phyloP scores from a whole-genome alignment of 306 rosid genomes.

The cucumber (Cucumis sativus) region Cucumber_9930_V3 NC_026657.2:34386001-34386500 shows the following conservation, averaged over 20 bases:
- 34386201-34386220: not conserved
- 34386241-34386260: not conserved
- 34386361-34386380: not conserved
- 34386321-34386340: not conserved
- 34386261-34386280: not conserved
- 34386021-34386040: not conserved
- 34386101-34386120: slow-evolving; percentile 10
- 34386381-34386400: not conserved
- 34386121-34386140: slow-evolving; percentile 7
- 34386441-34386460: not conserved
- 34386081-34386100: not conserved
- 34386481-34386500: not conserved
- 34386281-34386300: not conserved
- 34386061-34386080: not conserved
- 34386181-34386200: not conserved
- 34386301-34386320: not conserved
- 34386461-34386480: not conserved
- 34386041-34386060: not conserved
- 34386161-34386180: not conserved
- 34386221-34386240: not conserved
- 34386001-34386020: not conserved
- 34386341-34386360: not conserved
- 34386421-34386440: not conserved
- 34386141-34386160: not conserved
- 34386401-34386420: not conserved